Percentiles rank a stretch among this genome's conserved stretches.
These are phyloP conservation scores for Dryas drummondii DNA, from an alignment of 306 rosid species.

Conservation along the genomic window DNA sequence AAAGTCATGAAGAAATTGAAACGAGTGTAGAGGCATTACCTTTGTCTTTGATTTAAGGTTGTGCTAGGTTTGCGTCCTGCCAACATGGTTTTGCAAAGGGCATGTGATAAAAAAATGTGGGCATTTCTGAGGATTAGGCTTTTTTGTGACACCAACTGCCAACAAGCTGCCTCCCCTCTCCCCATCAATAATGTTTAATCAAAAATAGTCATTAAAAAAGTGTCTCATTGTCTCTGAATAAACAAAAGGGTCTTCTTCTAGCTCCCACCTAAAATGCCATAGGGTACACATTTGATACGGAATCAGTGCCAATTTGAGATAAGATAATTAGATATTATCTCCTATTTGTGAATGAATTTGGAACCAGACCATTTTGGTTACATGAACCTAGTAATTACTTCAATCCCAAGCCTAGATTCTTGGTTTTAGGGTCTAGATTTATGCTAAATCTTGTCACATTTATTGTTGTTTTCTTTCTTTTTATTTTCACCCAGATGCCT, in stretches of 20 bases:
- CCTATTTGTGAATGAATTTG: conserved; percentile 11
- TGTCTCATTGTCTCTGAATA: conserved; percentile 4
- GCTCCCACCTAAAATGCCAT: neutral
- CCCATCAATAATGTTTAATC: neutral
- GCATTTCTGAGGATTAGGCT: conserved; percentile 14
- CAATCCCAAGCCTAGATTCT: conserved; percentile 28
- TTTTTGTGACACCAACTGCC: conserved; percentile 4
- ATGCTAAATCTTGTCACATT: conserved; percentile 31
- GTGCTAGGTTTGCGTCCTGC: conserved; percentile 11
- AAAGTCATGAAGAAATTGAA: too few species aligned
- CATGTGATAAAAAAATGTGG: conserved; percentile 5
- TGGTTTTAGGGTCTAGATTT: conserved; percentile 23
- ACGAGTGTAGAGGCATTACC: neutral
- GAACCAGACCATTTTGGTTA: conserved; percentile 14
- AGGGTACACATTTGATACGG: conserved; percentile 29
- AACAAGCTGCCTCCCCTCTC: conserved; percentile 18
- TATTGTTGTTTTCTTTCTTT: neutral
- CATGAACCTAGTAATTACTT: conserved; percentile 14
- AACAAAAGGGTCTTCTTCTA: conserved; percentile 6
- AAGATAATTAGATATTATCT: neutral
- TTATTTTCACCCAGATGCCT: neutral
- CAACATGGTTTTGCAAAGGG: neutral
- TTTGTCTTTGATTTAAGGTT: neutral
- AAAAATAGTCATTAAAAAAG: neutral
- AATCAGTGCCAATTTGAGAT: neutral